Evolutionary conservation across 1,139 yeast genomes (phyloP).

Genomic region (Yamadazyma songkhlaensis): DNA sequence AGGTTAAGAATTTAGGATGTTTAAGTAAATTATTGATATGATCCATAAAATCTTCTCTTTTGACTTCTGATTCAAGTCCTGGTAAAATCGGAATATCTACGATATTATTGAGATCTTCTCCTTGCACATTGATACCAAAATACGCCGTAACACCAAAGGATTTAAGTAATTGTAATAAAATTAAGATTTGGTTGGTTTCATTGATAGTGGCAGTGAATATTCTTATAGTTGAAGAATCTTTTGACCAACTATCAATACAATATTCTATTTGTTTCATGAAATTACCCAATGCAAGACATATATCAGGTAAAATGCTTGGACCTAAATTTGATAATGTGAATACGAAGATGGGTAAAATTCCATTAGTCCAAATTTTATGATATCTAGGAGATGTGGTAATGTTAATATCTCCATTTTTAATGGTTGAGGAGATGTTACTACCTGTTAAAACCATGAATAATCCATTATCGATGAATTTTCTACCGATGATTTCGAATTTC

Average conservation of each 20-base stretch:
- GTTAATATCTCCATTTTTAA: conserved; percentile 64
- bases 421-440: conserved; percentile 64
- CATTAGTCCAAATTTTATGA: conserved; percentile 80
- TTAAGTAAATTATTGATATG: conserved; percentile 69
- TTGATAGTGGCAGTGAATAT: conserved; percentile 66
- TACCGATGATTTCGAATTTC: conserved; percentile 61
- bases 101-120: conserved; percentile 7
- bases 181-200: conserved; percentile 77
- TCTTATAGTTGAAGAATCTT: conserved; percentile 49
- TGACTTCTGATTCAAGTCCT: conserved; percentile 58
- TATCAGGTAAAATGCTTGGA: conserved; percentile 59
- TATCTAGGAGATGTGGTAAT: conserved; percentile 51
- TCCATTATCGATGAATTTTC: conserved; percentile 61
- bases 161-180: conserved; percentile 59
- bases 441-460: conserved; percentile 69
- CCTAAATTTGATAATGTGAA: conserved; percentile 64
- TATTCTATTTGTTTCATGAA: conserved; percentile 65
- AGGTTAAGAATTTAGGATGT: conserved; percentile 80
- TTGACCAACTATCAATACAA: conserved; percentile 69
- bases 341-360: conserved; percentile 67
- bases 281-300: conserved; percentile 58
- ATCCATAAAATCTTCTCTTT: conserved; percentile 54
- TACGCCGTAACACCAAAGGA: conserved; percentile 47
- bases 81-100: conserved; percentile 44
- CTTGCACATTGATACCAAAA: conserved; percentile 16